These are phyloP conservation scores for Toxicodendron radicans DNA, from an alignment of 345 rosid genomes.

Conservation along the genomic window DNA sequence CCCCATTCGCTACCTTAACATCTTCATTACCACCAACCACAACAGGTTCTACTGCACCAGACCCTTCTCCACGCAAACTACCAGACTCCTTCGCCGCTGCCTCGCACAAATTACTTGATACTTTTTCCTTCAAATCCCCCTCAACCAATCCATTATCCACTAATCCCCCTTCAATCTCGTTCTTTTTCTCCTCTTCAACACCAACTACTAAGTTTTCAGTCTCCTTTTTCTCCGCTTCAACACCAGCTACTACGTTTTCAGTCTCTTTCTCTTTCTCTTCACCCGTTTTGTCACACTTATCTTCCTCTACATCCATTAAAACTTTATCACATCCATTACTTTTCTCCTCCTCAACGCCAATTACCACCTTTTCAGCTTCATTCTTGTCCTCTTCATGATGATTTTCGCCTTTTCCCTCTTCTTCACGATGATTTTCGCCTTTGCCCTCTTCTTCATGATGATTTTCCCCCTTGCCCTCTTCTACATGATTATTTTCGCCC, in stretches of 20 bases:
- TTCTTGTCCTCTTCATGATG: not conserved
- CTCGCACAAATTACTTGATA: slow-evolving; percentile 22
- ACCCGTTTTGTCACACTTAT: not conserved
- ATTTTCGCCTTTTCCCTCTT: slow-evolving; percentile 2
- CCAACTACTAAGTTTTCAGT: not conserved
- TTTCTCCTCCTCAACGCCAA: slow-evolving; percentile 6
- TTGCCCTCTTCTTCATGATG: slow-evolving; percentile 2
- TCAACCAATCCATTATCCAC: slow-evolving; percentile 6
- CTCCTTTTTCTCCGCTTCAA: slow-evolving; percentile 12
- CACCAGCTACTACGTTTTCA: not conserved
- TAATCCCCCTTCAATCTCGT: not conserved
- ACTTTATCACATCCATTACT: not conserved
- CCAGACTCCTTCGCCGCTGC: slow-evolving; percentile 14
- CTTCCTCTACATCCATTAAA: slow-evolving; percentile 12
- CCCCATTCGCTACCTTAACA: slow-evolving; percentile 24
- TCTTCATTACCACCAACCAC: slow-evolving; percentile 14
- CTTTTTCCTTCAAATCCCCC: slow-evolving; percentile 20
- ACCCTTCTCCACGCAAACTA: slow-evolving; percentile 28
- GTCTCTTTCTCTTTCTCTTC: not conserved
- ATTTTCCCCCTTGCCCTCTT: slow-evolving; percentile 1
- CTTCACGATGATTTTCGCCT: slow-evolving; percentile 1
- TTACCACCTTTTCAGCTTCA: slow-evolving; percentile 1
- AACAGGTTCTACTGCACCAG: slow-evolving; percentile 16
- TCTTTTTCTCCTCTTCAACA: slow-evolving; percentile 1
- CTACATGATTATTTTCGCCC: slow-evolving; percentile 1